These are phyloP conservation scores for Chernovozyma sophiae-reginae DNA, from an alignment of 1,139 yeast species.

Conservation along the genomic window DNA sequence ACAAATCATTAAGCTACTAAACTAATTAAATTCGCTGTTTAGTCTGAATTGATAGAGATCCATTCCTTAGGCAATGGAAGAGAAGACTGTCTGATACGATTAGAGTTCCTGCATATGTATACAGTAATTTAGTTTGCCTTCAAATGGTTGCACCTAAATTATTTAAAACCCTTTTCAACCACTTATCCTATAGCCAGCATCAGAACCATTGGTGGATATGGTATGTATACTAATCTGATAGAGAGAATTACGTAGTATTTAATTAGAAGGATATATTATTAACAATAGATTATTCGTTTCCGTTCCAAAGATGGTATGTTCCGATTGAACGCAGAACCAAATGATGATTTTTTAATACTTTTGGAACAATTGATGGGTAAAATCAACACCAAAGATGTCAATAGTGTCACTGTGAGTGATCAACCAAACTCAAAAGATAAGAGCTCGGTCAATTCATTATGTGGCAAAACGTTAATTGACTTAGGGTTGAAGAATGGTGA, in stretches of 20 bases:
- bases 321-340: constrained; percentile 53
- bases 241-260: too few species aligned
- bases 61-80: too few species aligned
- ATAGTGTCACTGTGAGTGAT: constrained; percentile 37
- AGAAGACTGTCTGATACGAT: too few species aligned
- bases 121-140: not conserved
- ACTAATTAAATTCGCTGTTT: too few species aligned
- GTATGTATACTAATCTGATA: too few species aligned
- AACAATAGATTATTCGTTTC: constrained; percentile 52
- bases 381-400: constrained; percentile 27
- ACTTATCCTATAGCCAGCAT: not conserved
- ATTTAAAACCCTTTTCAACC: too few species aligned
- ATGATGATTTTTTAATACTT: constrained; percentile 46
- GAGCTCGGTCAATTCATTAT: constrained; percentile 33
- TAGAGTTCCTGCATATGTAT: not conserved
- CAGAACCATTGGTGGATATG: not conserved
- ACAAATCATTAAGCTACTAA: too few species aligned
- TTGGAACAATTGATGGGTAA: constrained; percentile 40
- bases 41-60: too few species aligned
- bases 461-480: constrained; percentile 43
- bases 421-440: constrained; percentile 43
- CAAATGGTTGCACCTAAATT: not conserved
- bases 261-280: too few species aligned
- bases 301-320: constrained; percentile 81
- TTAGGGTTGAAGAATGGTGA: constrained; percentile 80